phyloP scores from a whole-genome alignment of 2,329 filamentous ascomycete genomes.

The Ophiostoma sp. region DNA sequence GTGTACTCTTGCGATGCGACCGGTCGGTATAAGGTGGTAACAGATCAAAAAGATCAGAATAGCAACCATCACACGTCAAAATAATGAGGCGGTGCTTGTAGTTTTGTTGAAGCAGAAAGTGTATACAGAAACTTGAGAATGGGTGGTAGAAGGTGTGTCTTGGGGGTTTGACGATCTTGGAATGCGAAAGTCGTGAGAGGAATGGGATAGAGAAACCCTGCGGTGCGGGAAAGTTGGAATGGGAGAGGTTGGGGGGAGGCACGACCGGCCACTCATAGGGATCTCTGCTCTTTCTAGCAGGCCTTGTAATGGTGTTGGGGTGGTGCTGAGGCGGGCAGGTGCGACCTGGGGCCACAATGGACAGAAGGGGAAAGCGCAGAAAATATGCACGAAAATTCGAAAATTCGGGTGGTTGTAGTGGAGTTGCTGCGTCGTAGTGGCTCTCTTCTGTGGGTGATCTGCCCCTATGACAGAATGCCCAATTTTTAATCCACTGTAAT shows the following conservation, averaged over 20 bases:
- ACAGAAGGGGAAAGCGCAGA: constrained; percentile 11
- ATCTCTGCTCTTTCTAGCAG: constrained; percentile 15
- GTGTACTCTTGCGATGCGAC: constrained; percentile 13
- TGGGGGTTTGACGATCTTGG: constrained; percentile 21
- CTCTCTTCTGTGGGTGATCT: constrained; percentile 15
- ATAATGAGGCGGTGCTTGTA: constrained; percentile 9
- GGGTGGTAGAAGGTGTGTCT: neutral
- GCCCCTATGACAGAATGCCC: constrained; percentile 7
- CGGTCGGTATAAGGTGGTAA: neutral
- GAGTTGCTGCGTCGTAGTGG: constrained; percentile 10
- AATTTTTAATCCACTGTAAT: constrained; percentile 1
- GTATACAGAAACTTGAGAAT: constrained; percentile 6
- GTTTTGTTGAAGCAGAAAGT: constrained; percentile 15
- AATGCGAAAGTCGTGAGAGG: constrained; percentile 15
- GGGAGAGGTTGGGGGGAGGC: constrained; percentile 24
- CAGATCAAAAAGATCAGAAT: neutral
- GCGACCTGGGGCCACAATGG: constrained; percentile 6
- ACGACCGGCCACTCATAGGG: constrained; percentile 23
- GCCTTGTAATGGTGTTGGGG: neutral
- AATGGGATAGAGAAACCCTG: constrained; percentile 18
- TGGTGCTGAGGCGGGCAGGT: constrained; percentile 16
- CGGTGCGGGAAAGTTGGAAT: constrained; percentile 17
- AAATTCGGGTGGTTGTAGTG: constrained; percentile 23
- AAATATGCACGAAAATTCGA: constrained; percentile 1
- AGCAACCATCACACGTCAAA: neutral